Percentiles rank a stretch among this genome's conserved stretches.
These are phyloP conservation scores for Claviceps humidiphila DNA, from an alignment of 2,329 filamentous ascomycete species.

Conservation along the genomic window DNA sequence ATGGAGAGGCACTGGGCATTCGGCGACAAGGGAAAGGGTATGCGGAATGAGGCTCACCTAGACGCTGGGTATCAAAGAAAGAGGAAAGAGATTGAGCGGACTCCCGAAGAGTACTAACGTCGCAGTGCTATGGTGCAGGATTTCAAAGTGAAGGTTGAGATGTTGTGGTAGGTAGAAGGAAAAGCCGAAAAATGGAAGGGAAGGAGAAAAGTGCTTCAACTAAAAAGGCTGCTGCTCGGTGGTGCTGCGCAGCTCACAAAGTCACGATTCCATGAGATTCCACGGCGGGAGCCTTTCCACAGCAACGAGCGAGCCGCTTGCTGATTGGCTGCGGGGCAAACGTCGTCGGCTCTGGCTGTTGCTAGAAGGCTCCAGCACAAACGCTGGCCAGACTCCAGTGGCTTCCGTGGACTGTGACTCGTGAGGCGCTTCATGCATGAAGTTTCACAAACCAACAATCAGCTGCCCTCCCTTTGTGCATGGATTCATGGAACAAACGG, in stretches of 20 bases:
- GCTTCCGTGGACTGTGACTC: too few relatives aligned
- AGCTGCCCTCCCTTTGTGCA: neutral
- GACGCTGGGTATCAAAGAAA: constrained; percentile 8
- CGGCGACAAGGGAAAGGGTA: neutral
- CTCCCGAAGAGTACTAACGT: constrained; percentile 8
- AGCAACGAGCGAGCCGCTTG: constrained; percentile 9
- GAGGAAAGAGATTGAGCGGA: constrained; percentile 3
- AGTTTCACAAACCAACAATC: neutral
- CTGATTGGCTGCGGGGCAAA: constrained; percentile 14
- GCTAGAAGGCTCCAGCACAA: constrained; percentile 16
- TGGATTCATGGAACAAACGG: neutral
- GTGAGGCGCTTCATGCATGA: neutral
- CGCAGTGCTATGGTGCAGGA: constrained; percentile 9
- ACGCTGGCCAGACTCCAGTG: neutral
- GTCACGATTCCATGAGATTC: constrained; percentile 34
- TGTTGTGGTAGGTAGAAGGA: constrained; percentile 9
- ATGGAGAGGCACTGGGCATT: neutral
- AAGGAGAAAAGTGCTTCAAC: constrained; percentile 13
- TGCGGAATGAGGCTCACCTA: constrained; percentile 10
- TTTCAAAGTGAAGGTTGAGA: neutral
- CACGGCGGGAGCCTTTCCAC: constrained; percentile 21
- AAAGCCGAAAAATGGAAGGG: constrained; percentile 12
- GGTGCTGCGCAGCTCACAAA: constrained; percentile 11
- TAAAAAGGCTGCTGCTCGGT: constrained; percentile 21
- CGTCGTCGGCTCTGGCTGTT: constrained; percentile 3